Evolutionary conservation across 345 rosid species (phyloP).

Genomic region (Nephelium lappaceum): DNA sequence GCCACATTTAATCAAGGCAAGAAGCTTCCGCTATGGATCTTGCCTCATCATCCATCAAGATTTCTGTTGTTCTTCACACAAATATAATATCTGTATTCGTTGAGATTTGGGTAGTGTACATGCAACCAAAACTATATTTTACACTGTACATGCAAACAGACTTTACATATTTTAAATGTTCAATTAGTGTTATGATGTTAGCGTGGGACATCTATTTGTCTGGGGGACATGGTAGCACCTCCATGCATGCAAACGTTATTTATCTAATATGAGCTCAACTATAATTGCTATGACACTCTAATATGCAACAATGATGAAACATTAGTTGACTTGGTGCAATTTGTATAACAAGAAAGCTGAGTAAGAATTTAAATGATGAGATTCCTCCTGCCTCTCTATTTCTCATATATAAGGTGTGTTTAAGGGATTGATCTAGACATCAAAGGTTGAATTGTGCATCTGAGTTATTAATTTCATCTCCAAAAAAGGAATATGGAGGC

Average conservation of each 20-base stretch:
- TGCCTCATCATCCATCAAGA: no score
- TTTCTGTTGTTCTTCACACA: not conserved
- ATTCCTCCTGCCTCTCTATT: not conserved
- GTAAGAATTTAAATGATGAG: not conserved
- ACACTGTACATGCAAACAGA: not conserved
- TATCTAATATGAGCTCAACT: not conserved
- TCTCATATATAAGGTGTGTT: not conserved
- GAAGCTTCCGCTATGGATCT: no score
- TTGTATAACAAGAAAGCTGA: not conserved
- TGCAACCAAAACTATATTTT: not conserved
- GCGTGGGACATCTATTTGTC: not conserved
- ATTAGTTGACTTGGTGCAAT: not conserved
- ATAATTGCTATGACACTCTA: not conserved
- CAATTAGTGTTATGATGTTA: not conserved
- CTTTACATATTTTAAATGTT: not conserved
- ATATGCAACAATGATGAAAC: not conserved
- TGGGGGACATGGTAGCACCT: slow-evolving; percentile 5
- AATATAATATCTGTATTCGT: not conserved
- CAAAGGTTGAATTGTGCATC: not conserved
- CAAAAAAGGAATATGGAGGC: not conserved
- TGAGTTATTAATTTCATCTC: not conserved
- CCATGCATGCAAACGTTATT: not conserved
- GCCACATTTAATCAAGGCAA: no score
- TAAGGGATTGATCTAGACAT: not conserved
- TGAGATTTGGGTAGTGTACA: not conserved